Evolutionary conservation across 169 alveolate genomes (phyloP), one percentile per base, ranked within the genome.

Genomic region (Theileria annulata): DNA sequence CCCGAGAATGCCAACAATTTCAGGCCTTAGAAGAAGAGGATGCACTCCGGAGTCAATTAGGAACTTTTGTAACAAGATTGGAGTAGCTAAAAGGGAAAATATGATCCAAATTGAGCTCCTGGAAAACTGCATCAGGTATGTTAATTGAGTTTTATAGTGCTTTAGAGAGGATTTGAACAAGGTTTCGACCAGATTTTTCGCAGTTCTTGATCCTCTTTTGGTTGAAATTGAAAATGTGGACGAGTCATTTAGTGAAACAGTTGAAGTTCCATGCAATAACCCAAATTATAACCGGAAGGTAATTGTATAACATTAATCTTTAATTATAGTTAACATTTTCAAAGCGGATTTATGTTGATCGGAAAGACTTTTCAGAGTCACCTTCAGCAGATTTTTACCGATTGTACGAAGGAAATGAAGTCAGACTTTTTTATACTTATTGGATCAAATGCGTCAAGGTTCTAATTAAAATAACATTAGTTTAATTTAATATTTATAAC

Each of bases 1-100:
- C 85, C 99, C 99, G 10, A 91, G 99, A 64, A 91, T 98, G 95
- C 98, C 98, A 13, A 97, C 99, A n/a, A 89, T 99, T 15, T 91
- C 98, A 23, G 99, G 99, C 28, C 87, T 98, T 68, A 93, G 98
- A 58, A 90, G 99, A 48, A 94, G 99, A 75, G 99, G 99, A 0
- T 96, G 96, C 79, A 98, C 86, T 83, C 97, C 91, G 81, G 97
- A 88, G 86, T 95, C 85, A 82, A 93, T 94, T 88, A 95, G 79
- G 71, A 86, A 92, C 72, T 94, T 95, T 86, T 93, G 97, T 79
- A 96, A 95, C 70, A 88, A 90, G 62, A 96, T 98, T 15, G 99
- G 99, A 6, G 99, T 97, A 9, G 95, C 99, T 2, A 95, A 98
- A 75, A 92, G 98, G 66, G 99, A 96, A 77, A 96, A 96, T 87